Base-by-base conservation (phyloP, 495 filamentous ascomycete species). In the Achaetomiella virescens region DNA sequence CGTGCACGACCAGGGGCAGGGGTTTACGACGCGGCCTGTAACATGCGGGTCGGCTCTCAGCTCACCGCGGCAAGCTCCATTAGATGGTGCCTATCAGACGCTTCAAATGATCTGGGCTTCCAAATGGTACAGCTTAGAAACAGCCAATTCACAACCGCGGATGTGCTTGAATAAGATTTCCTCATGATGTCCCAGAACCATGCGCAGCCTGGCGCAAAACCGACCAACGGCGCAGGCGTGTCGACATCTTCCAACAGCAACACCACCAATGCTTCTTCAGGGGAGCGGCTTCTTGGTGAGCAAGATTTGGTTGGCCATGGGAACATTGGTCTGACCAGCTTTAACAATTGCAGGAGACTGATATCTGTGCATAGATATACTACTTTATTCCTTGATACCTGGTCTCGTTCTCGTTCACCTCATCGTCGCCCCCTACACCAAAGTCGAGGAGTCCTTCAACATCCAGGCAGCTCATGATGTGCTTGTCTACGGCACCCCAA, bases 381-480 rank as follows among this genome's bases (percentile, higher is more conserved):
- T 81, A 31, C 72, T 86, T 38, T 72, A 70, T 15, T 66, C 80
- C 54, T 70, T 81, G 27, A 80, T 95, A 54, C 86, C 87, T 2
- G 59, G 68, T 2, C 67, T 90, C 35, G 81, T 96, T 59, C 66
- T 91, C 18, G 47, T 89, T 24, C 92, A 99, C 69, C 81, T 96
- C 47, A 56, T 84, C 52, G 70, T 81, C 9, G 84, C 95, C 15
- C 95, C 93, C 1, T 97, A 93, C 74, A 97, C 95, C 46, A 99
- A 99, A 71, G 95, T 99, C 52, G 93, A 99, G 67, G 93, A 99
- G 73, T 97, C 91, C 0, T 99, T 99, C 80, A 96, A 96, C 62
- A 83, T 97, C 49, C 93, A 99, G 67, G 93, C 93, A 0, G 84
- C 85, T 6, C 95, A 97, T 70, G 93, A 99, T 66, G 86, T 97